Conservation (phyloP, 805 yeast genomes). For the Candida caryicola region DNA sequence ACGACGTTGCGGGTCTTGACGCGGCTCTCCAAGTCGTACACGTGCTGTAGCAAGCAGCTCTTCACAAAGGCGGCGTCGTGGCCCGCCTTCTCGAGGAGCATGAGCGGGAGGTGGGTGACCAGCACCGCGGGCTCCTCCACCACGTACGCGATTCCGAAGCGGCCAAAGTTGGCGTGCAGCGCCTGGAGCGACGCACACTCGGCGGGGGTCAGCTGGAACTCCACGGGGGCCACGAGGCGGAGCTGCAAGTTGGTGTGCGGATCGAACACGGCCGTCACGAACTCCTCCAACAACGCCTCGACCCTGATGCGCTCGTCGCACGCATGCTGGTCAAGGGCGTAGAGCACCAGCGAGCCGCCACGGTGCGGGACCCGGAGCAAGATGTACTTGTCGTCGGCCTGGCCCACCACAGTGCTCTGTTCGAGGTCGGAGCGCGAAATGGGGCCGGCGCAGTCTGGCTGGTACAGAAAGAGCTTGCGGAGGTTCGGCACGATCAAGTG, state of each 20-base stretch:
- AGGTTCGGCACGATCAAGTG: background rate
- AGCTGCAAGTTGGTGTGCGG: slow-evolving; percentile 7
- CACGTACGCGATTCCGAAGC: slow-evolving; percentile 18
- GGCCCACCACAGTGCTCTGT: slow-evolving; percentile 43
- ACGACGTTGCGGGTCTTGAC: slow-evolving; percentile 18
- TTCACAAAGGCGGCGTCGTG: slow-evolving; percentile 28
- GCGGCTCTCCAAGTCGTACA: slow-evolving; percentile 38
- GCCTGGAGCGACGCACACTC: slow-evolving; percentile 27
- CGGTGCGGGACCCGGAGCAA: slow-evolving; percentile 26
- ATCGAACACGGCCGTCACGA: slow-evolving; percentile 26
- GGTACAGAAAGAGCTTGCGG: background rate
- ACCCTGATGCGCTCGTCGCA: slow-evolving; percentile 71
- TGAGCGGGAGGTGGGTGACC: slow-evolving; percentile 45
- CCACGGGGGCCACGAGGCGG: slow-evolving; percentile 8
- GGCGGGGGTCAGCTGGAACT: slow-evolving; percentile 15
- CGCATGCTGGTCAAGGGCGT: slow-evolving; percentile 77
- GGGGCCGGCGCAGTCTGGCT: background rate
- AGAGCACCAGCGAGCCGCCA: slow-evolving; percentile 22
- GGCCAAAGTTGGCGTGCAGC: slow-evolving; percentile 12
- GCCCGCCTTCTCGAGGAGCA: slow-evolving; percentile 33
- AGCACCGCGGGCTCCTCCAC: slow-evolving; percentile 9
- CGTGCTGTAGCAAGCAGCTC: slow-evolving; percentile 42
- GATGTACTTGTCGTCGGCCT: slow-evolving; percentile 64
- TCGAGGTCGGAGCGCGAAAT: background rate
- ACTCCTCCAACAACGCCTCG: slow-evolving; percentile 47